These are phyloP conservation scores for Coemansia sp. DNA, from an alignment of 192 early-diverging fungal species.

Conservation along the genomic window DNA sequence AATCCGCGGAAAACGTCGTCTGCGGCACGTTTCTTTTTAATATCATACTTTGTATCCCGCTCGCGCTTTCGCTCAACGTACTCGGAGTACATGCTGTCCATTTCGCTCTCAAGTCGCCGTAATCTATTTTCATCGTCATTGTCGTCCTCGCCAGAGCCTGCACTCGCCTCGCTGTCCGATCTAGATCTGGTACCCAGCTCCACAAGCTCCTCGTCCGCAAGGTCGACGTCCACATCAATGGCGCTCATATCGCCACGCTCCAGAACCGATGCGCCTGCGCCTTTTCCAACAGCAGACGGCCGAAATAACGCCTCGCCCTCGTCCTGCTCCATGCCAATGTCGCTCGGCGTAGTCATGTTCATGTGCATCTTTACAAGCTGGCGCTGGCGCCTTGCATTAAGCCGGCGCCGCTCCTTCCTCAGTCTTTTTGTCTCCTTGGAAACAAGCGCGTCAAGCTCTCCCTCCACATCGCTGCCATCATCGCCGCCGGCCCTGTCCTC, in stretches of 20 bases:
- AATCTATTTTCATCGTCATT: constrained; percentile 62
- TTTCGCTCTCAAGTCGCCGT: constrained; percentile 62
- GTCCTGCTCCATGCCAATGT: constrained; percentile 72
- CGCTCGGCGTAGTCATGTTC: constrained; percentile 73
- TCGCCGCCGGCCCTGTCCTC: constrained; percentile 45
- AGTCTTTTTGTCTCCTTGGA: constrained; percentile 46
- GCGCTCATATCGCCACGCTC: constrained; percentile 45
- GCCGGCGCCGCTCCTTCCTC: constrained; percentile 61
- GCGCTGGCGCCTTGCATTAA: constrained; percentile 69
- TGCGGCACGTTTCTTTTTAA: constrained; percentile 66
- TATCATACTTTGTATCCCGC: constrained; percentile 72
- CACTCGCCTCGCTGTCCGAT: constrained; percentile 25
- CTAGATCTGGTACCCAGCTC: constrained; percentile 47
- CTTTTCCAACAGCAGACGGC: constrained; percentile 53
- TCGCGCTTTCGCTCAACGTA: constrained; percentile 72
- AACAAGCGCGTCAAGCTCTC: constrained; percentile 51
- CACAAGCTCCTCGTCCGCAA: constrained; percentile 54
- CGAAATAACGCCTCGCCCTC: constrained; percentile 60
- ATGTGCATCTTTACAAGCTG: constrained; percentile 74
- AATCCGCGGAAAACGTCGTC: constrained; percentile 70
- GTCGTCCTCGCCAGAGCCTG: constrained; percentile 32
- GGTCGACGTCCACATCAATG: constrained; percentile 49
- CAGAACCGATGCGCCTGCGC: constrained; percentile 34
- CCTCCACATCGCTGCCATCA: constrained; percentile 50
- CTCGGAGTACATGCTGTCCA: constrained; percentile 66